Evolutionary conservation across 2,329 filamentous ascomycete species (phyloP), one percentile per base, ranked within the genome.

Genomic region (Talaromyces albobiverticillius): DNA sequence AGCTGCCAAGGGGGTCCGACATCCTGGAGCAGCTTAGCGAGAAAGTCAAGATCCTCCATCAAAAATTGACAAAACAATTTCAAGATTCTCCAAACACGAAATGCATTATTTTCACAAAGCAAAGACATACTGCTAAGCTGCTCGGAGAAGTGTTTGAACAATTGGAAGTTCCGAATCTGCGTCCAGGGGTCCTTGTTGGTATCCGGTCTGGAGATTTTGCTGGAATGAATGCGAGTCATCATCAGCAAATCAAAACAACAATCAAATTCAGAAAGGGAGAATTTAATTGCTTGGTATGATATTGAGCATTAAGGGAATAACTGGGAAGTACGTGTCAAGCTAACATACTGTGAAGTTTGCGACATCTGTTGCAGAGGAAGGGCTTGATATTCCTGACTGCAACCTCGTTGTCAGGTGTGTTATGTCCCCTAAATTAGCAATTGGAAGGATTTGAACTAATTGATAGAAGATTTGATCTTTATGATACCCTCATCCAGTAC

Each of bases 401-500:
- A 86, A 86, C 59, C 67, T 86, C n/a, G 79, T 86, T 10, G 71
- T 86, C 23, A 77, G 76, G 70, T 72, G 62, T 46, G 53, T 41
- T 38, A 32, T 18, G 8, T 11, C 45, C 11, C 22, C 3, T 1
- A 25, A 20, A 13, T 25, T 13, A 31, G 1, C 6, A 14, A 14
- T 9, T 29, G 41, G 8, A 51, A 16, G n/a, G 5, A 9, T 23
- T n/a, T 2, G 2, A 2, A 22, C 32, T 46, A 2, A 52, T 14
- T 18, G 13, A 14, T 13, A 45, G 6, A 43, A 74, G 92, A 2
- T 99, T 96, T 64, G 90, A 97, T 66, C 80, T 95, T 2, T 96
- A 91, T 71, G 79, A 81, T 10, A 96, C 93, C 0, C 85, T 96
- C 70, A 97, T 97, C 50, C 89, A 95, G 65, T 97, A 96, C 66